A percentile compares a stretch with the other conserved stretches of the same genome.
These are phyloP conservation scores for Evansstolkia leycettana DNA, from an alignment of 495 filamentous ascomycete species.

Conservation along the genomic window DNA sequence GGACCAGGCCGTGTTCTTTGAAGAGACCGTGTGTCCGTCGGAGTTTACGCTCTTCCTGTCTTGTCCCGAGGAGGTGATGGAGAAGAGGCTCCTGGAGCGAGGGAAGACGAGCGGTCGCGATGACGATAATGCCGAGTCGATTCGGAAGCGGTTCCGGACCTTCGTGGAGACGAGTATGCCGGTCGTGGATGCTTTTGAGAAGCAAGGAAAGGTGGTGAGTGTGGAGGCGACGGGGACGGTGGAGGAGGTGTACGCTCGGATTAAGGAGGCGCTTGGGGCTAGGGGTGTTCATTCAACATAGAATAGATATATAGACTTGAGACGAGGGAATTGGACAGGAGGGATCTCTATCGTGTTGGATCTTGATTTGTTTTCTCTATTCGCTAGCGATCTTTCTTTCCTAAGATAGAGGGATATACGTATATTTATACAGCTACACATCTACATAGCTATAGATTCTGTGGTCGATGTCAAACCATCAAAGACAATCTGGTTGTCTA, in stretches of 20 bases:
- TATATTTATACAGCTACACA: no score
- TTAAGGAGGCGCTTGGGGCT: conserved; percentile 41
- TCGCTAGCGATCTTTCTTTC: no score
- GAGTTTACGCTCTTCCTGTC: conserved; percentile 83
- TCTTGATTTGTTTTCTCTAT: no score
- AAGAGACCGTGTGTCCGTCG: conserved; percentile 72
- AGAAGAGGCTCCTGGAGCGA: conserved; percentile 66
- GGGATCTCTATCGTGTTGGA: conserved; percentile 4
- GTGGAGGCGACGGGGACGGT: conserved; percentile 54
- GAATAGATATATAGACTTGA: no score
- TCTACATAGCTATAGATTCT: no score
- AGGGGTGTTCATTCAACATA: conserved; percentile 23
- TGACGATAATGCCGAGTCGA: conserved; percentile 91
- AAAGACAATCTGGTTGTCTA: no score
- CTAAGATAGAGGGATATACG: no score
- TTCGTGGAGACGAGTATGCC: conserved; percentile 96
- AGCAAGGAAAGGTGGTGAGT: conserved; percentile 64
- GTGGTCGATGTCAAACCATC: no score
- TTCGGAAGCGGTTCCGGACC: conserved; percentile 86
- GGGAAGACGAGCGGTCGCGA: conserved; percentile 83
- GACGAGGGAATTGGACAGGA: background rate
- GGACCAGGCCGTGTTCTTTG: conserved; percentile 90
- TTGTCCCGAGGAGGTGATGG: conserved; percentile 80
- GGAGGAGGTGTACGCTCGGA: conserved; percentile 63
- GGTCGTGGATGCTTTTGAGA: conserved; percentile 76